Evolutionary conservation across 164 flowering plant genomes (phyloP), one percentile per base, ranked within the genome.

Genomic region (Vitis amurensis): DNA sequence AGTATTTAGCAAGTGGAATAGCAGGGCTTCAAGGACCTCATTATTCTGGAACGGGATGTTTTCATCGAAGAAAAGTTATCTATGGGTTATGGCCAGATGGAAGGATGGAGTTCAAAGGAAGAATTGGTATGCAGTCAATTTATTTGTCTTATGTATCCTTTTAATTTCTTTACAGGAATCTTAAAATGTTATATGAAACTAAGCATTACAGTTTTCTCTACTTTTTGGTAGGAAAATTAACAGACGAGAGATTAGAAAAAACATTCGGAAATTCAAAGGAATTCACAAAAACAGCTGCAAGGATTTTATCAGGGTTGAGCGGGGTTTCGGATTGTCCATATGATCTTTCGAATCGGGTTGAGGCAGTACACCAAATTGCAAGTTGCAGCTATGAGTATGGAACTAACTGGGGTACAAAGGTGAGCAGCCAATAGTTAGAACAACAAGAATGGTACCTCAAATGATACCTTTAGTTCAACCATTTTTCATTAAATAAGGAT

Each of bases 381-480:
- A 67, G 62, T 49, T 81, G 83, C 60, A 16, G 31, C 57, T 90
- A 88, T 48, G 94, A 90, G 68, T 14, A 50, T 63, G 71, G 73
- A 12, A 82, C 88, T 19, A 7, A 15, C 2, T 88, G 94, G 94
- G 94, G 92, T 9, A 44, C 49, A 11, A 72, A 82, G 81, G 90
- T 87, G 3, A 71, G 73, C 63, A 0, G 44, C 1, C 23, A 19
- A 19, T 19, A 19, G 23, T 19, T 19, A 1, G 23, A 11, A n/a
- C 17, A 55, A 12, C 9, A 48, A 0, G 23, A 19, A 19, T 19
- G 1, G 23, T 19, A 17, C 17, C 17, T n/a, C n/a, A n/a, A n/a
- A n/a, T n/a, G n/a, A n/a, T n/a, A n/a, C n/a, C n/a, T n/a, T n/a
- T n/a, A n/a, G n/a, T n/a, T n/a, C n/a, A n/a, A n/a, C n/a, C n/a